Evolutionary conservation across 768 basidiomycete genomes (phyloP).

Genomic region (Suillus cothurnatus): DNA sequence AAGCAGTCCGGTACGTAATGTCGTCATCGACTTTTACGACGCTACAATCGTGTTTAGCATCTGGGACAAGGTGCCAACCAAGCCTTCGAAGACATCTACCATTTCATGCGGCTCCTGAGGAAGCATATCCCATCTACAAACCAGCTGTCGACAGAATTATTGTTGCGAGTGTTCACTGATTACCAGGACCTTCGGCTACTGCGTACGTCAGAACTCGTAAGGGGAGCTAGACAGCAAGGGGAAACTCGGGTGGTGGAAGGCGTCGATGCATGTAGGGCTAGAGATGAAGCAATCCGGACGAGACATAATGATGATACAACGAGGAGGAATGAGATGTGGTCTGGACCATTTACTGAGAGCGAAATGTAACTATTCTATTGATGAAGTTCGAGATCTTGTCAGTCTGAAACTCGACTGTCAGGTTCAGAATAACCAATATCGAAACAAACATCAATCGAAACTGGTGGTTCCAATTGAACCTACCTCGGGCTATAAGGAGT

Average conservation of each 20-base stretch:
- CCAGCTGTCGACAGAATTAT: slow-evolving; percentile 27
- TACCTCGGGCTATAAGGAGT: neutral
- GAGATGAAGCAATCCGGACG: slow-evolving; percentile 28
- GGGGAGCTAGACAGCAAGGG: slow-evolving; percentile 36
- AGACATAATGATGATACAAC: neutral
- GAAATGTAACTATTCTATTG: slow-evolving; percentile 3
- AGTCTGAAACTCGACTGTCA: neutral
- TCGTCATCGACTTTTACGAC: neutral
- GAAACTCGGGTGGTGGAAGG: slow-evolving; percentile 38
- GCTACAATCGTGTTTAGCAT: slow-evolving; percentile 31
- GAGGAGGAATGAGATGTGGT: slow-evolving; percentile 5
- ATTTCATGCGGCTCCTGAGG: slow-evolving; percentile 35
- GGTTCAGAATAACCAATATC: neutral
- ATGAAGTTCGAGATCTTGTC: neutral
- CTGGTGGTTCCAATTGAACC: neutral
- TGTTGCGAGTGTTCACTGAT: slow-evolving; percentile 34
- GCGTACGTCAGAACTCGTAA: slow-evolving; percentile 38
- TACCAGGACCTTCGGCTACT: slow-evolving; percentile 40
- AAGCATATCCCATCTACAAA: slow-evolving; percentile 31
- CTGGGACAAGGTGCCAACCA: slow-evolving; percentile 50
- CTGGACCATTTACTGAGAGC: slow-evolving; percentile 13
- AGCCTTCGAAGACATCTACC: slow-evolving; percentile 45
- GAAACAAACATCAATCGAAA: neutral
- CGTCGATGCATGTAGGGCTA: slow-evolving; percentile 29
- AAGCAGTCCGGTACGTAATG: slow-evolving; percentile 41